These are phyloP conservation scores for Colletotrichum liaoningense DNA, from an alignment of 2,329 filamentous ascomycete species.

Conservation along the genomic window DNA sequence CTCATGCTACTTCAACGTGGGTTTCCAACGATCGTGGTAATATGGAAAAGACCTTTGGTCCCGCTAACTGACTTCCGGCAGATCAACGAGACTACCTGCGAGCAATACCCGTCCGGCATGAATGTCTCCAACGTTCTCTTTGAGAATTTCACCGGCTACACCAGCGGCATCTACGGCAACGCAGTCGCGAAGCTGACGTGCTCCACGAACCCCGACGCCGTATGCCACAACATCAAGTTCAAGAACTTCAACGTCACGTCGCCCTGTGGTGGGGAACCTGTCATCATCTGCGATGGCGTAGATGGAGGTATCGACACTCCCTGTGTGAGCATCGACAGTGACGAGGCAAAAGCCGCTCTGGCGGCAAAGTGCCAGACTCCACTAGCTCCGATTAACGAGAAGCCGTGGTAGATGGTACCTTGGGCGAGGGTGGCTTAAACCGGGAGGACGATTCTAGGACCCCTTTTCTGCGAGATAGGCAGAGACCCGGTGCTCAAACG, in stretches of 20 bases:
- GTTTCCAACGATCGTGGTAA: neutral
- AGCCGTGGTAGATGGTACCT: neutral
- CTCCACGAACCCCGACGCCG: slow-evolving; percentile 61
- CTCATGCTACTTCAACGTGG: slow-evolving; percentile 66
- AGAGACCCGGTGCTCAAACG: neutral
- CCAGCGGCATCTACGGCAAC: slow-evolving; percentile 65
- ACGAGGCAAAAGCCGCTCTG: slow-evolving; percentile 21
- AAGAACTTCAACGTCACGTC: slow-evolving; percentile 66
- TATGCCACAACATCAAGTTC: slow-evolving; percentile 67
- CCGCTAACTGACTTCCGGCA: neutral
- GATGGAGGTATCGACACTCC: slow-evolving; percentile 47
- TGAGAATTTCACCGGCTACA: slow-evolving; percentile 67
- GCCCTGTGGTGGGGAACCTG: slow-evolving; percentile 55
- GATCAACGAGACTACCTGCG: slow-evolving; percentile 60
- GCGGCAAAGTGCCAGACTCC: slow-evolving; percentile 30
- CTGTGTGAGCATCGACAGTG: slow-evolving; percentile 41
- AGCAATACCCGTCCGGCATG: slow-evolving; percentile 64
- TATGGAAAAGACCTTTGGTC: neutral
- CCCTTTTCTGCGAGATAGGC: neutral
- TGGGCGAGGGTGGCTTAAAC: neutral
- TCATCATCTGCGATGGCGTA: slow-evolving; percentile 63
- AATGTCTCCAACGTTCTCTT: slow-evolving; percentile 70
- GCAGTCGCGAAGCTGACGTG: slow-evolving; percentile 67
- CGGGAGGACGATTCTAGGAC: neutral
- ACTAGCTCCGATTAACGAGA: slow-evolving; percentile 17